Evolutionary conservation across 495 filamentous ascomycete species (phyloP).

Genomic region (Pyrenopolyporus hunteri): DNA sequence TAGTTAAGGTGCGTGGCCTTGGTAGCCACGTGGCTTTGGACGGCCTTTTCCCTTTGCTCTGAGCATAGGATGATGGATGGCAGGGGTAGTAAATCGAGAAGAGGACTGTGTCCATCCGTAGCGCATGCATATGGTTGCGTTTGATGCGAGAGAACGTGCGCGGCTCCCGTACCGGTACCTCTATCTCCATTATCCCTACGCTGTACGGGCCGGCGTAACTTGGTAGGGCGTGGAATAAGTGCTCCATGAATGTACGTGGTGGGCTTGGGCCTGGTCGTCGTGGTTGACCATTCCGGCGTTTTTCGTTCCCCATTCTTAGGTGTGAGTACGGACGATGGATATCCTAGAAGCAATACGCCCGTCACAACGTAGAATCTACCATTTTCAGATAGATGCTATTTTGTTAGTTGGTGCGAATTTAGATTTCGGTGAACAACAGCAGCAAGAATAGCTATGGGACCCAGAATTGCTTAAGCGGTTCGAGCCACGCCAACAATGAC

Average conservation of each 20-base stretch:
- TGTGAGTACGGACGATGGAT: slow-evolving; percentile 3
- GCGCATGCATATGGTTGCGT: slow-evolving; percentile 45
- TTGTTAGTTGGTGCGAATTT: not conserved
- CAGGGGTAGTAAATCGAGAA: slow-evolving; percentile 72
- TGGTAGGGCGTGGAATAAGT: slow-evolving; percentile 61
- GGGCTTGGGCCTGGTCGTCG: slow-evolving; percentile 25
- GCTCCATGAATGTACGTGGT: slow-evolving; percentile 34
- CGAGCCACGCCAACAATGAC: not conserved
- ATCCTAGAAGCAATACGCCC: not conserved
- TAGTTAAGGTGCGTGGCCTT: slow-evolving; percentile 52
- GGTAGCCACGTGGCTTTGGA: slow-evolving; percentile 62
- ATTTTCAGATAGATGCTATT: not conserved
- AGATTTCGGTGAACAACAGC: not conserved
- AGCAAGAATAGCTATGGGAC: not conserved
- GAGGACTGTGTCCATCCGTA: slow-evolving; percentile 63
- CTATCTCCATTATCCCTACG: slow-evolving; percentile 69
- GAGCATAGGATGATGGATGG: slow-evolving; percentile 36
- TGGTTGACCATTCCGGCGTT: slow-evolving; percentile 11
- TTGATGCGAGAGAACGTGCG: slow-evolving; percentile 51
- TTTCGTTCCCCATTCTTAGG: slow-evolving; percentile 14
- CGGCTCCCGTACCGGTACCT: slow-evolving; percentile 61
- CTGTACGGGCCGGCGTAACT: slow-evolving; percentile 64
- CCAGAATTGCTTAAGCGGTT: too few relatives aligned
- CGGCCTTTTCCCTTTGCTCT: slow-evolving; percentile 43
- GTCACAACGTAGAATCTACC: not conserved